phyloP scores from a whole-genome alignment of 106 monocot species.

The Allium cepa region DNA sequence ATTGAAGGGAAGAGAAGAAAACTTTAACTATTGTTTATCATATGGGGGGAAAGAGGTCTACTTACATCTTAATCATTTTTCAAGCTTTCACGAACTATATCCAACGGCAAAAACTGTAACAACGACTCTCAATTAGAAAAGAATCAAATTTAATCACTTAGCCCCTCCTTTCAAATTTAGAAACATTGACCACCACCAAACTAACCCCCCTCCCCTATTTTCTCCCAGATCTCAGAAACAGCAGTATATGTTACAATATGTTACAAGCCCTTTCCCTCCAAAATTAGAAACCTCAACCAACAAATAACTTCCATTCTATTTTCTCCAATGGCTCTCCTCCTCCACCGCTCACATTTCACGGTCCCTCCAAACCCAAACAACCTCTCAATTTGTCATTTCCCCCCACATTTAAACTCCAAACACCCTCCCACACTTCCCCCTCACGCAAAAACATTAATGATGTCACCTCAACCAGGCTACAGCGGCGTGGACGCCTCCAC shows the following conservation, averaged over 20 bases:
- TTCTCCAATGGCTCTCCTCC: constrained; percentile 1
- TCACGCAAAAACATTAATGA: not conserved
- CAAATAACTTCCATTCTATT: not conserved
- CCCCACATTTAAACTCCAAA: not conserved
- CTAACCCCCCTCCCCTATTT: no score
- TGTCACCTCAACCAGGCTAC: not conserved
- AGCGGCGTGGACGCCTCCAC: not conserved
- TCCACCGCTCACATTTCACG: not conserved
- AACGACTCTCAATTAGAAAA: no score
- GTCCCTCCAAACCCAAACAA: not conserved
- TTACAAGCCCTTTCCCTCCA: not conserved
- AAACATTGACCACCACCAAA: no score
- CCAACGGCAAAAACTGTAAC: no score
- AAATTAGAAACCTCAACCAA: constrained; percentile 2
- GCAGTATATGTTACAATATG: no score
- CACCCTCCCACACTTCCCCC: not conserved
- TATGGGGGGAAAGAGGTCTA: no score
- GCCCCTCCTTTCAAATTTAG: not conserved
- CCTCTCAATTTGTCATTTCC: constrained; percentile 3
- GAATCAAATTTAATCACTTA: no score
- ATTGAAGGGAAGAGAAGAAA: no score
- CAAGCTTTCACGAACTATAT: no score
- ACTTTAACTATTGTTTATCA: no score
- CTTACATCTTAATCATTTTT: no score
- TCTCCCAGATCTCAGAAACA: no score